Evolutionary conservation across 1,284 basidiomycete genomes (phyloP).

Genomic region (Apiotrichum montevideense): DNA sequence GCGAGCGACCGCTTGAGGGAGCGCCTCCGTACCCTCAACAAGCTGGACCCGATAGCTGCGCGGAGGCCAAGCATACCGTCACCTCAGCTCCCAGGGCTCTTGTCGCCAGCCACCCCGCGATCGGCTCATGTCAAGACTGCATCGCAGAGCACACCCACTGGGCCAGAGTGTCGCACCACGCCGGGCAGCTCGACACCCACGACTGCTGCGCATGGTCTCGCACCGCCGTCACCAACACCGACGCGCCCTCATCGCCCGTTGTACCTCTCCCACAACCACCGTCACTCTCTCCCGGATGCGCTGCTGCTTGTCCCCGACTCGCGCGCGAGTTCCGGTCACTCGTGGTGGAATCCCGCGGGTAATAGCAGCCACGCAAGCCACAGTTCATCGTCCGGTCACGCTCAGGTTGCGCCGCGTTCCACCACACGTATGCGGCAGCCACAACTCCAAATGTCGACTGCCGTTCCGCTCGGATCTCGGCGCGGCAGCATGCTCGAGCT

Average conservation of each 20-base stretch:
- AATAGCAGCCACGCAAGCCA: not conserved
- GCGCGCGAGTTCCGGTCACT: not conserved
- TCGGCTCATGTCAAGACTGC: constrained; percentile 7
- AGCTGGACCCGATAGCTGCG: not conserved
- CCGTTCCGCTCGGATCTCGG: not conserved
- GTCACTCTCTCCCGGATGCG: not conserved
- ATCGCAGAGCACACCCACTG: constrained; percentile 3
- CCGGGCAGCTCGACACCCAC: constrained; percentile 15
- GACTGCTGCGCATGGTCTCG: not conserved
- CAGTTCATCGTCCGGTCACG: not conserved
- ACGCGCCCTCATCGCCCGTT: constrained; percentile 3
- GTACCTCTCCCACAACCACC: not conserved
- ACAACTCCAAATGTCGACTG: constrained; percentile 10
- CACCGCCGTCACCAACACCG: constrained; percentile 13
- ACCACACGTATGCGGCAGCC: constrained; percentile 12
- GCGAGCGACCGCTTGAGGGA: constrained; percentile 8
- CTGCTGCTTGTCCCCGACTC: not conserved
- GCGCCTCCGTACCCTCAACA: constrained; percentile 7
- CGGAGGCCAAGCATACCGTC: not conserved
- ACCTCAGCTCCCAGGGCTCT: not conserved
- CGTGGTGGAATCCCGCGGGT: too few relatives aligned
- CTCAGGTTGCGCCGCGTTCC: not conserved
- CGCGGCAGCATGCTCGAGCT: constrained; percentile 7
- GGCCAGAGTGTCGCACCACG: not conserved
- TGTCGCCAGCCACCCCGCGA: constrained; percentile 10